These are phyloP conservation scores for Danielia reshetovae DNA, from an alignment of 805 yeast genomes.

Conservation along the genomic window DNA sequence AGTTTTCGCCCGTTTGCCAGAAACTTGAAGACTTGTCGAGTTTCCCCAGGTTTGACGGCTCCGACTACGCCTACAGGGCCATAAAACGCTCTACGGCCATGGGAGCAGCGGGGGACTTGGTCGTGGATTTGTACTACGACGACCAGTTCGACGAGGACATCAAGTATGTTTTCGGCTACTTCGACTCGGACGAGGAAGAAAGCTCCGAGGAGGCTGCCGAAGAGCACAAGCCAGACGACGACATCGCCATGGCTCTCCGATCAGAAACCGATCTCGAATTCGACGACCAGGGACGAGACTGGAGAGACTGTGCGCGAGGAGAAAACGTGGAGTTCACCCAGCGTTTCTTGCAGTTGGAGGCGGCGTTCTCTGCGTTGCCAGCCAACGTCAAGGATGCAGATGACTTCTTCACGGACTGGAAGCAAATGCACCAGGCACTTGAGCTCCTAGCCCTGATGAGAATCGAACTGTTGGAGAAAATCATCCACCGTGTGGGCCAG, in stretches of 20 bases:
- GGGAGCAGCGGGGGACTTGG: slow-evolving; percentile 31
- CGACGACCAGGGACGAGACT: slow-evolving; percentile 61
- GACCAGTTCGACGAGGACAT: slow-evolving; percentile 70
- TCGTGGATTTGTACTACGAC: slow-evolving; percentile 53
- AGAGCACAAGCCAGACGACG: slow-evolving; percentile 6
- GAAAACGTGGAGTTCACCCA: slow-evolving; percentile 35
- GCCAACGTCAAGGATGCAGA: slow-evolving; percentile 17
- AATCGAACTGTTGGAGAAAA: slow-evolving; percentile 24
- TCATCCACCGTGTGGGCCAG: slow-evolving; percentile 30
- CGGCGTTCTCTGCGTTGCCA: slow-evolving; percentile 15
- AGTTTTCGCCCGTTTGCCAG: slow-evolving; percentile 10
- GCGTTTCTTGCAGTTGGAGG: slow-evolving; percentile 17
- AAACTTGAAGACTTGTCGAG: slow-evolving; percentile 2
- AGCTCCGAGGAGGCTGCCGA: slow-evolving; percentile 7
- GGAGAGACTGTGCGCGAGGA: slow-evolving; percentile 70
- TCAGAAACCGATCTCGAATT: slow-evolving; percentile 37
- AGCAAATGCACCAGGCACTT: slow-evolving; percentile 20
- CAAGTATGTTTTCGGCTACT: slow-evolving; percentile 51
- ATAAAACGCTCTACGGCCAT: slow-evolving; percentile 6
- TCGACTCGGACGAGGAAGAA: slow-evolving; percentile 34
- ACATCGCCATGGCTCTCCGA: slow-evolving; percentile 18
- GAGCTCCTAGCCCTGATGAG: slow-evolving; percentile 22
- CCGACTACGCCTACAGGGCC: slow-evolving; percentile 7
- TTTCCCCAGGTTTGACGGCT: slow-evolving; percentile 12
- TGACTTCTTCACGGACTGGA: slow-evolving; percentile 26